Evolutionary conservation across 805 yeast species (phyloP).

Genomic region (Candida methanosorbosa): DNA sequence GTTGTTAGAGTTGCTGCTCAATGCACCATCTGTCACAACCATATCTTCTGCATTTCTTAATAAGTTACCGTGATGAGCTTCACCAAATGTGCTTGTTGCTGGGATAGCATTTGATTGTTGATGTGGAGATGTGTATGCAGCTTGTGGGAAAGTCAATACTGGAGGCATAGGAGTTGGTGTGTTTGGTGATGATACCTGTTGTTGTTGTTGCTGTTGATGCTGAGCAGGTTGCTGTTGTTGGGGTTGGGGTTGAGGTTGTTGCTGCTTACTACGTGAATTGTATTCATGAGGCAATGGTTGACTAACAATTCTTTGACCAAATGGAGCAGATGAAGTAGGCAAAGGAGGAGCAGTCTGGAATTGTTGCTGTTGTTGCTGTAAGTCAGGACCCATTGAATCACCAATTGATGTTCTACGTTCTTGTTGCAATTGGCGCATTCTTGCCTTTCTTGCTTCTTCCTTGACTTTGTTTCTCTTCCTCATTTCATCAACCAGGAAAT

Average conservation of each 20-base stretch:
- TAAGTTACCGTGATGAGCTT: background rate
- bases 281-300: conserved; percentile 17
- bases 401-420: conserved; percentile 5
- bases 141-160: conserved; percentile 25
- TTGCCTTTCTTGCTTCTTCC: conserved; percentile 32
- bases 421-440: conserved; percentile 5
- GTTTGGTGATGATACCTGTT: conserved; percentile 31
- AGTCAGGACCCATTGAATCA: conserved; percentile 7
- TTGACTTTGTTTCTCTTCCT: conserved; percentile 57
- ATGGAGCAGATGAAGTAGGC: conserved; percentile 5
- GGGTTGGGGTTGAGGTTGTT: conserved; percentile 1
- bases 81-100: background rate
- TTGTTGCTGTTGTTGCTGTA: conserved; percentile 7
- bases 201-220: conserved; percentile 23
- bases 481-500: conserved; percentile 82
- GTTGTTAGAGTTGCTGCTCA: background rate
- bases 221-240: conserved; percentile 4
- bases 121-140: conserved; percentile 34
- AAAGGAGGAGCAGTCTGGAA: conserved; percentile 5
- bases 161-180: conserved; percentile 14
- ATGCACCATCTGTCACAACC: background rate
- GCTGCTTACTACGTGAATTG: conserved; percentile 5
- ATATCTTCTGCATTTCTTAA: background rate
- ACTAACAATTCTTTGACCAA: conserved; percentile 14
- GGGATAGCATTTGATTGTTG: conserved; percentile 1